Evolutionary conservation across 495 filamentous ascomycete species (phyloP), one percentile per base, ranked within the genome.

Genomic region (Aspergillus leporis): DNA sequence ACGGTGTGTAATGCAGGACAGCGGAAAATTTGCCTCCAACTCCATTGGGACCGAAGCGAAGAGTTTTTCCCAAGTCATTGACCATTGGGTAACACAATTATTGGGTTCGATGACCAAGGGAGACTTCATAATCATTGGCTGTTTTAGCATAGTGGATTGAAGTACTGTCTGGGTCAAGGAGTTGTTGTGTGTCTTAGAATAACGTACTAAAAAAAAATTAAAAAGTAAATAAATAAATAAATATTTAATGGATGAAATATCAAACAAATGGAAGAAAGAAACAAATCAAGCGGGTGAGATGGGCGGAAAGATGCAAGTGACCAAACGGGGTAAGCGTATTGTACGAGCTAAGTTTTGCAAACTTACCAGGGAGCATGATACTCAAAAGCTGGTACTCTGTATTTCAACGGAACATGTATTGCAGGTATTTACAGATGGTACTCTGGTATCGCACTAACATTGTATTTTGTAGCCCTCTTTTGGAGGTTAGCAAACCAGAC

Each of bases 21-120:
- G 19, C 12, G 43, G 43, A 47, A 1, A 23, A 10, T 22, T 47
- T 47, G 43, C 43, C 43, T 47, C 43, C 43, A n/a, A 47, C 7
- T n/a, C 13, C 18, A 47, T 47, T 22, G 43, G 19, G 43, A 47
- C 43, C 19, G 7, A 23, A 23, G 19, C 5, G 43, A 47, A 47
- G 43, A 47, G 43, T 22, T 47, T 47, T 47, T 23, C 14, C 19
- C 8, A 43, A 47, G 43, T 14, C 43, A 47, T 47, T 47, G 43
- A 47, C 8, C 19, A 47, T 47, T 47, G 43, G 43, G 43, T 47
- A 47, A n/a, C 19, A 47, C 19, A 22, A 23, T 47, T 3, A n/a
- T 47, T 19, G 43, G 43, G 19, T 4, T 47, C 19, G 14, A 8
- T 23, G 43, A 23, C 13, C 43, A 40, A 40, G 3, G 36, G 36